Percentiles rank a stretch among this genome's conserved stretches.
These are phyloP conservation scores for Penicillium herquei DNA, from an alignment of 495 filamentous ascomycete species.

Conservation along the genomic window DNA sequence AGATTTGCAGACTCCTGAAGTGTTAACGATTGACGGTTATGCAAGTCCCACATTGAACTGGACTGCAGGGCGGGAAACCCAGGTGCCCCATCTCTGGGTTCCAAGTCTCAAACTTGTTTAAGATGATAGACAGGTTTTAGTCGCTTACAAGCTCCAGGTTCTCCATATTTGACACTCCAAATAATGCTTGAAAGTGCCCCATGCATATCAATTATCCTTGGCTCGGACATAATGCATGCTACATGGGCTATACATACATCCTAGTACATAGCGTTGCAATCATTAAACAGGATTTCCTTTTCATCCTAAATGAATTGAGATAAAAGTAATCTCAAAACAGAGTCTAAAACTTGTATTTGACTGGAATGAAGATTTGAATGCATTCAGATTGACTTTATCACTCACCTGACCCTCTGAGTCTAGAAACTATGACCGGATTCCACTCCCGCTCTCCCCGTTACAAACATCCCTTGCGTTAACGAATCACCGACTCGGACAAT, in stretches of 20 bases:
- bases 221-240: neutral
- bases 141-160: neutral
- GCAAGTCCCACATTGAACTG: conserved; percentile 25
- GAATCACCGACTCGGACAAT: conserved; percentile 12
- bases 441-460: conserved; percentile 18
- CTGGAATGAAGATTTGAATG: conserved; percentile 8
- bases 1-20: conserved; percentile 1
- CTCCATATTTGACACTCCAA: neutral
- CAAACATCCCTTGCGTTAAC: conserved; percentile 23
- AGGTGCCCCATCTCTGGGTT: conserved; percentile 11
- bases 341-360: neutral
- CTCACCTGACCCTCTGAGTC: conserved; percentile 21
- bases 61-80: conserved; percentile 11
- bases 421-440: conserved; percentile 21
- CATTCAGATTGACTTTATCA: conserved; percentile 15
- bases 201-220: neutral
- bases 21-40: conserved; percentile 15
- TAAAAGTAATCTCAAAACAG: neutral
- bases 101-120: neutral
- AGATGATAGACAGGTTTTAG: neutral
- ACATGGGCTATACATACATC: too few species aligned
- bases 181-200: neutral
- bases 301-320: neutral
- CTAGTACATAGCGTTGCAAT: too few species aligned
- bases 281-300: too few species aligned